These are phyloP conservation scores for Trifolium pratense DNA, from an alignment of 306 rosid genomes.

Conservation along the genomic window DNA sequence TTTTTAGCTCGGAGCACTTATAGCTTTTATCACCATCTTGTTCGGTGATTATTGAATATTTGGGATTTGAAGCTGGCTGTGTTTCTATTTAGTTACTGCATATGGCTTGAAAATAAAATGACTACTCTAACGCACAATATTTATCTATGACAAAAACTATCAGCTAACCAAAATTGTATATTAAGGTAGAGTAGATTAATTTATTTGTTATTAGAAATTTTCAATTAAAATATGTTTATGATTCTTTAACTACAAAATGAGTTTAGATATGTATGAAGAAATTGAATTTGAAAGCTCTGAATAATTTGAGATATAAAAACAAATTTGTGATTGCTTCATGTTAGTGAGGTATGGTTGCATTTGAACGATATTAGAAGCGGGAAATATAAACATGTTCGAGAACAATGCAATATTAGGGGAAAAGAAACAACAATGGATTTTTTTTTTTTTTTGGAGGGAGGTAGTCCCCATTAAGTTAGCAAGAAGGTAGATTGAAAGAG, in stretches of 20 bases:
- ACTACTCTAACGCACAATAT: neutral
- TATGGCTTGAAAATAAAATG: constrained; percentile 7
- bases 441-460: no score
- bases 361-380: no score
- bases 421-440: no score
- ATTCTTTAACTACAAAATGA: neutral
- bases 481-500: no score
- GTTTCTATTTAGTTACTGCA: constrained; percentile 4
- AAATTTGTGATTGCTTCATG: no score
- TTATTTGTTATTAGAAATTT: neutral
- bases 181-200: neutral
- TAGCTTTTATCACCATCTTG: neutral
- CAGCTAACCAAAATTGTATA: neutral
- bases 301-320: no score
- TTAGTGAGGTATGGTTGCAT: no score
- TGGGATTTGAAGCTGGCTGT: constrained; percentile 22
- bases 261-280: neutral
- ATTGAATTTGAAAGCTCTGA: no score
- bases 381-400: no score
- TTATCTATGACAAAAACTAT: neutral
- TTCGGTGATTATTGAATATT: constrained; percentile 30
- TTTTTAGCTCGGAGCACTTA: constrained; percentile 19
- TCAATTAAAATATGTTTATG: neutral
- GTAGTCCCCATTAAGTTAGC: no score
- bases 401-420: no score